Percentiles rank a stretch among this genome's conserved stretches.
These are phyloP conservation scores for Calonectria crousiana DNA, from an alignment of 2,329 filamentous ascomycete genomes.

Conservation along the genomic window DNA sequence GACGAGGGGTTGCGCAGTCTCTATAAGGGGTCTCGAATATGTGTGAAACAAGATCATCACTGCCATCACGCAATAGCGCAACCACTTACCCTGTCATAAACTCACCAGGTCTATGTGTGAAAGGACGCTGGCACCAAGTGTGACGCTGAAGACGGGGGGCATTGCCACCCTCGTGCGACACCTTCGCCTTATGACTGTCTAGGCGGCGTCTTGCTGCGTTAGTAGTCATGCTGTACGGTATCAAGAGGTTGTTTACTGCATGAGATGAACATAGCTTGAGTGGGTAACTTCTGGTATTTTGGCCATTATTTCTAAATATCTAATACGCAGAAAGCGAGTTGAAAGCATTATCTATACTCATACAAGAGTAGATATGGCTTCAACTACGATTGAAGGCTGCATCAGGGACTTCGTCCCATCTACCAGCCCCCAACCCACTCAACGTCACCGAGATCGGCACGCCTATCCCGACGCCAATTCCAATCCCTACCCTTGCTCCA, in stretches of 20 bases:
- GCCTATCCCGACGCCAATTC: slow-evolving; percentile 73
- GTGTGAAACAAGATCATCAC: not conserved
- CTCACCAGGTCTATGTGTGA: not conserved
- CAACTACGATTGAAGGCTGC: slow-evolving; percentile 72
- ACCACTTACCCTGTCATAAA: not conserved
- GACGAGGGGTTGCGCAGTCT: not conserved
- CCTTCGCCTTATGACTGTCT: not conserved
- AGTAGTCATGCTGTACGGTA: not conserved
- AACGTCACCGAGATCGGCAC: slow-evolving; percentile 79
- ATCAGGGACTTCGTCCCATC: slow-evolving; percentile 60
- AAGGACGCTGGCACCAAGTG: not conserved
- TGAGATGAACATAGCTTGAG: slow-evolving; percentile 54
- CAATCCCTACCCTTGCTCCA: slow-evolving; percentile 71
- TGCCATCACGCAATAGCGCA: not conserved
- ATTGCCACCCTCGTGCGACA: not conserved
- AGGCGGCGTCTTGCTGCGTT: not conserved
- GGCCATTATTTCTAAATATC: slow-evolving; percentile 57
- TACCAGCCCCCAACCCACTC: slow-evolving; percentile 97
- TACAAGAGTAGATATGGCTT: slow-evolving; percentile 46
- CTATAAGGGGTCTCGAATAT: not conserved
- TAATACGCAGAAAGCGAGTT: slow-evolving; percentile 77
- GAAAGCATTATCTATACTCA: slow-evolving; percentile 53
- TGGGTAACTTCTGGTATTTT: slow-evolving; percentile 78
- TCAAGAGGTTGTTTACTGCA: not conserved
- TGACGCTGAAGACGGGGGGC: not conserved